These are phyloP conservation scores for Dipteronia dyeriana DNA, from an alignment of 345 rosid genomes.

Conservation along the genomic window DNA sequence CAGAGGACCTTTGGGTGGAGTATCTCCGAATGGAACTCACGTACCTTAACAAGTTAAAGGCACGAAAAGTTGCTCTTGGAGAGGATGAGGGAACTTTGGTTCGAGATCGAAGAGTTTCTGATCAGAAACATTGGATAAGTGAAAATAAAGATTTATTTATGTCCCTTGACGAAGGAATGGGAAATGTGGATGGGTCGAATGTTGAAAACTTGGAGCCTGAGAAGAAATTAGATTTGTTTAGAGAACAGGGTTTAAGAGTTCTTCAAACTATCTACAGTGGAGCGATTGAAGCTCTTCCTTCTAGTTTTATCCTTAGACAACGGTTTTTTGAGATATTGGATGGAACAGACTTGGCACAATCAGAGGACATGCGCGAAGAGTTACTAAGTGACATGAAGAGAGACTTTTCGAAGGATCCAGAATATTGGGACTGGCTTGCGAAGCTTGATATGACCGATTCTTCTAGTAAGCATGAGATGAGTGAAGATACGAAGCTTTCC, in stretches of 20 bases:
- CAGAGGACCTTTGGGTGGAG: conserved; percentile 93
- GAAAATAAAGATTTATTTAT: conserved; percentile 69
- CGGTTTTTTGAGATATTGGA: conserved; percentile 77
- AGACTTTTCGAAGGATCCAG: conserved; percentile 65
- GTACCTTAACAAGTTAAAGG: conserved; percentile 80
- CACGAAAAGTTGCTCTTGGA: conserved; percentile 77
- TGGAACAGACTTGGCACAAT: conserved; percentile 60
- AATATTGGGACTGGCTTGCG: conserved; percentile 94
- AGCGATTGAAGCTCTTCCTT: conserved; percentile 69
- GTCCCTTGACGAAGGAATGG: conserved; percentile 55
- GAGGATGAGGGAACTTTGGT: conserved; percentile 67
- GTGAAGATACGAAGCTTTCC: conserved; percentile 23
- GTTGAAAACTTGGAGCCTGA: conserved; percentile 43
- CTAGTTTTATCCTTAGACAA: conserved; percentile 70
- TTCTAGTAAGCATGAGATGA: conserved; percentile 26
- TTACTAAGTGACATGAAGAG: conserved; percentile 75
- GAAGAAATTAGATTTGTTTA: conserved; percentile 53
- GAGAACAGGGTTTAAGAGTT: conserved; percentile 61
- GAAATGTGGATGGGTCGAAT: conserved; percentile 32
- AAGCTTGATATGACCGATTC: conserved; percentile 52
- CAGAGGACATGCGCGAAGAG: conserved; percentile 56
- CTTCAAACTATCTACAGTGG: conserved; percentile 66
- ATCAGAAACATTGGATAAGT: conserved; percentile 63
- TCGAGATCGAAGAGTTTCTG: conserved; percentile 34
- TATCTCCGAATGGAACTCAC: conserved; percentile 93